A percentile compares a stretch with the other conserved stretches of the same genome.
Evolutionary conservation across 768 basidiomycete genomes (phyloP).

Genomic region (Cyclocybe cylindracea): DNA sequence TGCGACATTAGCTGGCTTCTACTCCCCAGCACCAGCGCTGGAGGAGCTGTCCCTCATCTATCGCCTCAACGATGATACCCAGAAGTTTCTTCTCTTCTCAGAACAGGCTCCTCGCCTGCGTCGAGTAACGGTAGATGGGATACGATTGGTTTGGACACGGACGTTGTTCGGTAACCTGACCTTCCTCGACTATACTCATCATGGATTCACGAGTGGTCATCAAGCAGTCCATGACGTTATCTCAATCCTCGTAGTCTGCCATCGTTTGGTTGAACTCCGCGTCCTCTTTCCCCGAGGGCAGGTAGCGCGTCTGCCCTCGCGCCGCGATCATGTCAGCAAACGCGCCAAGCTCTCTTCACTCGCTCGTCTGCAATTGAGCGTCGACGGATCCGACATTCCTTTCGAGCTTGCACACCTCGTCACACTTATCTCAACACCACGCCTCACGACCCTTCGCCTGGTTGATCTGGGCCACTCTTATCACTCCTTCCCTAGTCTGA

Average conservation of each 20-base stretch:
- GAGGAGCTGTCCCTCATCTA: conserved; percentile 60
- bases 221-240: conserved; percentile 60
- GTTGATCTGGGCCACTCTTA: conserved; percentile 40
- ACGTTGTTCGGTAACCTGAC: conserved; percentile 62
- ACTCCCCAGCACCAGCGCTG: conserved; percentile 38
- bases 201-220: conserved; percentile 61
- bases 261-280: conserved; percentile 51
- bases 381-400: conserved; percentile 59
- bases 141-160: conserved; percentile 63
- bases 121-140: conserved; percentile 60
- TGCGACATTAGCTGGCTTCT: conserved; percentile 58
- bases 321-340: conserved; percentile 26
- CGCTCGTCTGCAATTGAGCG: conserved; percentile 45
- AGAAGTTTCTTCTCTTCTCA: conserved; percentile 65
- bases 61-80: conserved; percentile 67
- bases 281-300: conserved; percentile 52
- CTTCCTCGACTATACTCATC: conserved; percentile 71
- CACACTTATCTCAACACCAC: conserved; percentile 49
- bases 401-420: conserved; percentile 57
- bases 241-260: conserved; percentile 56
- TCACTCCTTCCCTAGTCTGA: conserved; percentile 44
- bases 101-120: conserved; percentile 59
- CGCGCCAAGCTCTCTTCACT: conserved; percentile 47
- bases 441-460: conserved; percentile 48
- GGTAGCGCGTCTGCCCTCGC: conserved; percentile 22